Base-by-base conservation (phyloP, 2,329 filamentous ascomycete species). In the Aspergillus uvarum region DNA sequence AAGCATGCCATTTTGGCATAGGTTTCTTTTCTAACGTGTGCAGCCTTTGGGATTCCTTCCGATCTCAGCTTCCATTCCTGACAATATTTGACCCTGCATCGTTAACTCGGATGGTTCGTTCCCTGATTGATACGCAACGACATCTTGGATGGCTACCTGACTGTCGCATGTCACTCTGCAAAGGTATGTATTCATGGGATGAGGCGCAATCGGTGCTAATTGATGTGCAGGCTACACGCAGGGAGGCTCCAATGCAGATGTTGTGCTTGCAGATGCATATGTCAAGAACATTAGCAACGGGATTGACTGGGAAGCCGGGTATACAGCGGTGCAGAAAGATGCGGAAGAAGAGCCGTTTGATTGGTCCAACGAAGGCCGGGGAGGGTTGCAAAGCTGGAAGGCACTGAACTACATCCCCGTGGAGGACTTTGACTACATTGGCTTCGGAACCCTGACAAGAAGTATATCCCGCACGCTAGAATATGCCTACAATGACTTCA, bases 401-500 rank as follows among this genome's bases (percentile, higher is more conserved):
- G 72, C 72, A 0, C 78, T 90, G 1, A 82, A 87, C 5, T 92
- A 91, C 68, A 88, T 92, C 31, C 89, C 89, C 0, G 83, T 85
- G 0, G 83, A 88, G 56, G 87, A 91, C 63, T 87, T 88, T 55
- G 89, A 92, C 71, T 79, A 81, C 2, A 75, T 82, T 32, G 87
- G 87, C 2, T 86, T 88, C 35, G 89, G 89, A 0, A 87, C 87
- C 0, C 84, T 89, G 76, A 91, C 89, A 0, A 81, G 89, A 11
- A 88, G 83, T 61, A 83, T 92, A 48, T 90, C 87, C 1, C 82
- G 89, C 14, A 92, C 89, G 0, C 81, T 92, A 2, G 89, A 92
- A 70, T 92, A 92, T 70, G 84, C 87, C 4, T 92, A 92, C 74
- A 87, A 92, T 66, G 89, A 92, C 74, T 92, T 85, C 68, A 84